These are phyloP conservation scores for Stereum hirsutum DNA, from an alignment of 1,284 basidiomycete species.

Conservation along the genomic window DNA sequence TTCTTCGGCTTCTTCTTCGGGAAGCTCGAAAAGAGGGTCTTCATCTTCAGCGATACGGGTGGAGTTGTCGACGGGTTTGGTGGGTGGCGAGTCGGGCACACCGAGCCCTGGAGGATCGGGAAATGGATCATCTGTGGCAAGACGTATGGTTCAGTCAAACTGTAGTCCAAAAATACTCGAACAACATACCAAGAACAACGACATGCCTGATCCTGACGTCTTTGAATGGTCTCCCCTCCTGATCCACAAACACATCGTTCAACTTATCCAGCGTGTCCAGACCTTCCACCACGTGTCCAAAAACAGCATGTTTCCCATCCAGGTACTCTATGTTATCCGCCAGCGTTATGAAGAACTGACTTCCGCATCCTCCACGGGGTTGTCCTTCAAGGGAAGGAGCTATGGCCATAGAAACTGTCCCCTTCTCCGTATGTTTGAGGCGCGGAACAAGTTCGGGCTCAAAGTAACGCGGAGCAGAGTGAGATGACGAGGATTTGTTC, in stretches of 20 bases:
- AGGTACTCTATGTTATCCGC: constrained; percentile 89
- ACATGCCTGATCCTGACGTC: constrained; percentile 92
- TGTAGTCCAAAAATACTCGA: too few relatives aligned
- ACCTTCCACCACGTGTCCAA: constrained; percentile 94
- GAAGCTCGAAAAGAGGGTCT: constrained; percentile 67
- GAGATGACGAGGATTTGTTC: constrained; percentile 20
- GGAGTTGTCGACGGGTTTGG: constrained; percentile 71
- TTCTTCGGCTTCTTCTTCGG: constrained; percentile 78
- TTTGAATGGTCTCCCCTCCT: constrained; percentile 84
- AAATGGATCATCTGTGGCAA: constrained; percentile 94
- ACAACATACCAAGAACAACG: constrained; percentile 70
- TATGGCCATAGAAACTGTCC: constrained; percentile 94
- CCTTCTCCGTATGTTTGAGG: constrained; percentile 80
- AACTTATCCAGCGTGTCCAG: constrained; percentile 88
- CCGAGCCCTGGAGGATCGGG: constrained; percentile 75
- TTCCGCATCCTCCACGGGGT: constrained; percentile 76
- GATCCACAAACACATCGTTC: constrained; percentile 86
- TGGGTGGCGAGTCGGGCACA: constrained; percentile 71
- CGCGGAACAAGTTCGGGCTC: constrained; percentile 70
- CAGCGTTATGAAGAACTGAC: constrained; percentile 95
- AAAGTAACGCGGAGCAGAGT: constrained; percentile 70
- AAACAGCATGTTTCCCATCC: constrained; percentile 93
- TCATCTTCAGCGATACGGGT: constrained; percentile 90
- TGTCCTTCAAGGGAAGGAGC: constrained; percentile 63
- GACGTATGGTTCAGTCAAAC: too few relatives aligned